Percentiles rank a stretch among this genome's conserved stretches.
These are phyloP conservation scores for Pseudocercospora crystallina DNA, from an alignment of 2,329 filamentous ascomycete species.

Conservation along the genomic window DNA sequence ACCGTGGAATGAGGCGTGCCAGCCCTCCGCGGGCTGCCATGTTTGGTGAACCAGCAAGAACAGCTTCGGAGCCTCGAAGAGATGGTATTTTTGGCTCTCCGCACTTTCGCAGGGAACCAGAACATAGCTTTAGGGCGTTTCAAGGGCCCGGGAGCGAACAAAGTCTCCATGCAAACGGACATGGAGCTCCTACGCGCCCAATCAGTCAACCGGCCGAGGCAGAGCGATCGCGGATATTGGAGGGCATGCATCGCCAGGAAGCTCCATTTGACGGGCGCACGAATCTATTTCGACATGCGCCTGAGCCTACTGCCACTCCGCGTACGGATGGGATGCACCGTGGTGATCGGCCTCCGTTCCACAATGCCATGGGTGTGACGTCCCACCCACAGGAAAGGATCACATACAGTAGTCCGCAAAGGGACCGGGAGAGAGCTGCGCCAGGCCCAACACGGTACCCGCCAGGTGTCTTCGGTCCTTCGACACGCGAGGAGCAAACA, in stretches of 20 bases:
- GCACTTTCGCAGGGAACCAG: slow-evolving; percentile 31
- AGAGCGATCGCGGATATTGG: slow-evolving; percentile 19
- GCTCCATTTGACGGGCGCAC: slow-evolving; percentile 22
- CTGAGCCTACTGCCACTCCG: slow-evolving; percentile 22
- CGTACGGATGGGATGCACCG: slow-evolving; percentile 21
- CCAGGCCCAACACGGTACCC: slow-evolving; percentile 24
- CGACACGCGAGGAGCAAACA: slow-evolving; percentile 33
- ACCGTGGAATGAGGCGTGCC: slow-evolving; percentile 24
- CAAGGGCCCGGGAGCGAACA: slow-evolving; percentile 26
- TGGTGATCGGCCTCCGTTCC: slow-evolving; percentile 25
- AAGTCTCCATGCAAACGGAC: slow-evolving; percentile 23
- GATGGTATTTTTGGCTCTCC: slow-evolving; percentile 36
- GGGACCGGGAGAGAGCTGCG: slow-evolving; percentile 25
- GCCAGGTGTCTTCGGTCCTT: slow-evolving; percentile 26
- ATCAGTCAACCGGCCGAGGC: slow-evolving; percentile 37
- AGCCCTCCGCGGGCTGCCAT: slow-evolving; percentile 28
- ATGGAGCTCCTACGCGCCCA: slow-evolving; percentile 29
- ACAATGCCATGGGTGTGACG: slow-evolving; percentile 24
- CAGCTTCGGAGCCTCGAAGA: slow-evolving; percentile 26
- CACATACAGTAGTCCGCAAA: slow-evolving; percentile 29
- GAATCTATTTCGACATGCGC: slow-evolving; percentile 27
- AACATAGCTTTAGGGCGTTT: slow-evolving; percentile 34
- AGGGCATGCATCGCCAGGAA: slow-evolving; percentile 29
- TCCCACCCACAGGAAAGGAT: slow-evolving; percentile 29
- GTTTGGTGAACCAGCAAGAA: slow-evolving; percentile 29